A percentile compares a stretch with the other conserved stretches of the same genome.
Evolutionary conservation across 2,329 filamentous ascomycete species (phyloP).

Genomic region (Fusarium sp.): DNA sequence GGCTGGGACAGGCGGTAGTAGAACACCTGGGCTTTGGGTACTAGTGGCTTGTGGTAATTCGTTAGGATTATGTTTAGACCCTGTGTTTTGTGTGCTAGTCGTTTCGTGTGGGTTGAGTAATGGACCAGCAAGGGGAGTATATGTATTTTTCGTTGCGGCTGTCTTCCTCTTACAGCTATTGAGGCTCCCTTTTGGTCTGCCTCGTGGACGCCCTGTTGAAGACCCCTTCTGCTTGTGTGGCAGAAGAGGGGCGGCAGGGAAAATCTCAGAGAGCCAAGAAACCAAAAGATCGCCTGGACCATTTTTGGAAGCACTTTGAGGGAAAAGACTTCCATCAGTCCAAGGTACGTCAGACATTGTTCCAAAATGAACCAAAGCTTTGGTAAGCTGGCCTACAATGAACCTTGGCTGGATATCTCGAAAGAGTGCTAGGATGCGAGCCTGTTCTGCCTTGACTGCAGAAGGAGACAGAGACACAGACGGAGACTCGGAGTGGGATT

Average conservation of each 20-base stretch:
- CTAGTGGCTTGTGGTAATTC: slow-evolving; percentile 1
- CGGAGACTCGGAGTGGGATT: slow-evolving; percentile 34
- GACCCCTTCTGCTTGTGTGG: background rate
- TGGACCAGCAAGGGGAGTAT: slow-evolving; percentile 3
- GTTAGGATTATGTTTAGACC: background rate
- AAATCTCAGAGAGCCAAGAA: slow-evolving; percentile 72
- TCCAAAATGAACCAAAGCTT: slow-evolving; percentile 71
- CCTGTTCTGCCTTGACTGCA: slow-evolving; percentile 69
- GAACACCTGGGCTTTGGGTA: background rate
- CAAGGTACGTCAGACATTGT: slow-evolving; percentile 66
- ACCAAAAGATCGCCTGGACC: slow-evolving; percentile 69
- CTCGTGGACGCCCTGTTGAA: slow-evolving; percentile 56
- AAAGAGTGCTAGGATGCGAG: slow-evolving; percentile 67
- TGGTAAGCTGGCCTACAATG: slow-evolving; percentile 72
- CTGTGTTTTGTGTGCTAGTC: background rate
- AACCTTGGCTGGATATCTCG: slow-evolving; percentile 63
- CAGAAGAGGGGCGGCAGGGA: slow-evolving; percentile 56
- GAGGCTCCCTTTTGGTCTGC: slow-evolving; percentile 67
- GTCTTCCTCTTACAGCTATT: slow-evolving; percentile 40
- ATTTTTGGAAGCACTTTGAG: slow-evolving; percentile 65
- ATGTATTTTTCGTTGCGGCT: slow-evolving; percentile 48
- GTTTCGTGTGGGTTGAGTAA: slow-evolving; percentile 2
- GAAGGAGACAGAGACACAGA: slow-evolving; percentile 42
- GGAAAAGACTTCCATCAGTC: slow-evolving; percentile 64
- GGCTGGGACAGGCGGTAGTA: background rate